Evolutionary conservation across 2,329 filamentous ascomycete species (phyloP).

Genomic region (Colletotrichum sojae): DNA sequence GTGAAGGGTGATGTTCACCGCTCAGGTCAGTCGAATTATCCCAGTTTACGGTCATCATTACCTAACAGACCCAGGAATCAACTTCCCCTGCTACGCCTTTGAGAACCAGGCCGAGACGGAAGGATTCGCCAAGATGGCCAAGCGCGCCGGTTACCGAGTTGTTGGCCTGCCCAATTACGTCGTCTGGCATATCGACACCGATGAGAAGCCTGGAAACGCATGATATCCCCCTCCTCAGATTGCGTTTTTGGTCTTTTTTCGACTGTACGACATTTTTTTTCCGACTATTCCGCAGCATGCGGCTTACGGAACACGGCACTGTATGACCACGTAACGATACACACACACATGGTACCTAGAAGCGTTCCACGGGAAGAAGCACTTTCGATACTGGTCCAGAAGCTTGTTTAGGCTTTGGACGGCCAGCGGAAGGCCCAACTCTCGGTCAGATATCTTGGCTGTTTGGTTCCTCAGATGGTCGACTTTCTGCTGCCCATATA

Average conservation of each 20-base stretch:
- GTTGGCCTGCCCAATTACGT: constrained; percentile 96
- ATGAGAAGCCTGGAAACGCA: constrained; percentile 90
- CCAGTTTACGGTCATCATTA: too few species aligned
- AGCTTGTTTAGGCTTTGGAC: constrained; percentile 29
- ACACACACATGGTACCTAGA: constrained; percentile 34
- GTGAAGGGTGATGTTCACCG: constrained; percentile 98
- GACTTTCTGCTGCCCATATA: constrained; percentile 33
- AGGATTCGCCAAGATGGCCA: constrained; percentile 99
- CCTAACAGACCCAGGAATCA: constrained; percentile 77
- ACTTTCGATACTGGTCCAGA: constrained; percentile 32
- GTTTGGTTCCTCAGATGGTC: constrained; percentile 25
- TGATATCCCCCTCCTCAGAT: constrained; percentile 47
- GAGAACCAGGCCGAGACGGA: constrained; percentile 99
- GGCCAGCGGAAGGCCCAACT: constrained; percentile 15
- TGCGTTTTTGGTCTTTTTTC: constrained; percentile 31
- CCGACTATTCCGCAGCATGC: constrained; percentile 39
- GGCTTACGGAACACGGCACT: constrained; percentile 40
- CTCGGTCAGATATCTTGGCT: constrained; percentile 19
- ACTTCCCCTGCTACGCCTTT: constrained; percentile 96
- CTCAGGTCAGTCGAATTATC: constrained; percentile 73
- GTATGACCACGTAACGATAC: constrained; percentile 40
- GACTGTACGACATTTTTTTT: constrained; percentile 39
- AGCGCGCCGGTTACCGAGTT: constrained; percentile 93
- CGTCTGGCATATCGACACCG: constrained; percentile 98
- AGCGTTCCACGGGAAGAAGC: constrained; percentile 35